Evolutionary conservation across 345 rosid genomes (phyloP).

Genomic region (Arabidopsis thaliana): TAIR10.1 NC_003074.8:19823001-19823500

Average conservation of each 20-base stretch:
- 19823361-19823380: neutral
- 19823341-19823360: neutral
- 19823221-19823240: constrained; percentile 71
- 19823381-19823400: neutral
- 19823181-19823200: constrained; percentile 82
- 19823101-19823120: constrained; percentile 71
- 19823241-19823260: constrained; percentile 69
- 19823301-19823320: neutral
- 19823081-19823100: constrained; percentile 72
- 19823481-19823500: too few species aligned
- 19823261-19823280: constrained; percentile 83
- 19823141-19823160: constrained; percentile 69
- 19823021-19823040: constrained; percentile 73
- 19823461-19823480: too few species aligned
- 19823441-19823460: too few species aligned
- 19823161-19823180: constrained; percentile 97
- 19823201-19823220: constrained; percentile 89
- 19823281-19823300: constrained; percentile 74
- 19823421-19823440: too few species aligned
- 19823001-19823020: constrained; percentile 45
- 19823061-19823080: constrained; percentile 82
- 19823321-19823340: constrained; percentile 9
- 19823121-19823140: constrained; percentile 94
- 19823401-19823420: neutral
- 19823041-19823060: constrained; percentile 96